A percentile compares a stretch with the other conserved stretches of the same genome.
phyloP scores from a whole-genome alignment of 495 filamentous ascomycete genomes.

The Aspergillus indologenus region DNA sequence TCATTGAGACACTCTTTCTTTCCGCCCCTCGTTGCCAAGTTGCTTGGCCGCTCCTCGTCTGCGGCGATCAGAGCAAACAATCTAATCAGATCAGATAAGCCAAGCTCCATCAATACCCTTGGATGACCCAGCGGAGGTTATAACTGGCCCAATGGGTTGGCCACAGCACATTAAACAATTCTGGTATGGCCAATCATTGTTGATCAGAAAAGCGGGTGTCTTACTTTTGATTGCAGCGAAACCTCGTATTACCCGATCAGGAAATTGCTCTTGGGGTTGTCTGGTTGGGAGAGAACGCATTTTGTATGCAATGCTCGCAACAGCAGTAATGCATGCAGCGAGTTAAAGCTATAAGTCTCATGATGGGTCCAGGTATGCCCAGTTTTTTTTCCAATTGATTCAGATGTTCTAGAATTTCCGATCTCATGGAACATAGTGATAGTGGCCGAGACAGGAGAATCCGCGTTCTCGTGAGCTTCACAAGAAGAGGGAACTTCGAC shows the following conservation, averaged over 20 bases:
- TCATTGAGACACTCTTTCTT: no score
- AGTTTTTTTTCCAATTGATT: no score
- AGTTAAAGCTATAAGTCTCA: no score
- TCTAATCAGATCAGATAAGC: not conserved
- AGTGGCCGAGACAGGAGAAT: no score
- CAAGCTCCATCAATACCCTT: not conserved
- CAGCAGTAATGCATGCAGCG: no score
- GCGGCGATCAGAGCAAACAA: not conserved
- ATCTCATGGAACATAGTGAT: no score
- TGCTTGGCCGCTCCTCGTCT: not conserved
- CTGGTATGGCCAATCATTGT: not conserved
- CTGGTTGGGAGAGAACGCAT: not conserved
- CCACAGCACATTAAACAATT: not conserved
- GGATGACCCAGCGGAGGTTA: not conserved
- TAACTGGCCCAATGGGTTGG: not conserved
- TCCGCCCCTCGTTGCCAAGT: no score
- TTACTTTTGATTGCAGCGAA: not conserved
- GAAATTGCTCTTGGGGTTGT: not conserved
- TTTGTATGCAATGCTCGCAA: not conserved
- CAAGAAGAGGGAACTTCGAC: no score
- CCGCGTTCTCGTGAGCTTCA: no score
- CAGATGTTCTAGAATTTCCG: no score
- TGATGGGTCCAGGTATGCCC: no score
- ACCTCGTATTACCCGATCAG: not conserved
- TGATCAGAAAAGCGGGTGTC: not conserved